phyloP scores from a whole-genome alignment of 352 stramenopile genomes.

The Thalassiosira hispida region DNA sequence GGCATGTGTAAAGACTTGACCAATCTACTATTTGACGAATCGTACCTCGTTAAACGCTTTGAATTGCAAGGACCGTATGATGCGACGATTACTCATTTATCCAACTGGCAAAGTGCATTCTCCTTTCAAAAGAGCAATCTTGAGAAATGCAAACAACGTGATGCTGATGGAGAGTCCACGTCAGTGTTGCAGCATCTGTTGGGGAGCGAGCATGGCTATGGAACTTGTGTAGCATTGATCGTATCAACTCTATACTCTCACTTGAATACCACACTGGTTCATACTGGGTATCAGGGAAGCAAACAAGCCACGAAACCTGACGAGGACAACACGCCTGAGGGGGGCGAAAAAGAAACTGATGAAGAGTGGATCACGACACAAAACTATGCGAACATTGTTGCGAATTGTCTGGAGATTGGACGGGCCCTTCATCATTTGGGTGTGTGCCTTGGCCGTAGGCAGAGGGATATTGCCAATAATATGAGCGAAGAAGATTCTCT shows the following conservation, averaged over 20 bases:
- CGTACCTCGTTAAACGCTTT: constrained; percentile 49
- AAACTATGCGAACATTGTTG: constrained; percentile 60
- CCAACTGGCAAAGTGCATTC: constrained; percentile 49
- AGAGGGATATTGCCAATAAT: constrained; percentile 49
- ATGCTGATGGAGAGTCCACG: constrained; percentile 38
- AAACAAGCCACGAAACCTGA: constrained; percentile 13
- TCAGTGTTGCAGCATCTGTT: constrained; percentile 25
- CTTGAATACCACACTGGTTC: constrained; percentile 40
- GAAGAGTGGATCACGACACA: constrained; percentile 31
- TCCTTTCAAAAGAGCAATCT: constrained; percentile 40
- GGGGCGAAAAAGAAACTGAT: constrained; percentile 5
- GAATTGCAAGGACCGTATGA: constrained; percentile 64
- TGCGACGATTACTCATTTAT: constrained; percentile 58
- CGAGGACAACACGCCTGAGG: constrained; percentile 4
- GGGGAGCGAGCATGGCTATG: constrained; percentile 4
- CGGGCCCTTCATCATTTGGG: constrained; percentile 67
- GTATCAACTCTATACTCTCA: constrained; percentile 42
- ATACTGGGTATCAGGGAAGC: constrained; percentile 40
- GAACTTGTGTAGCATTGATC: constrained; percentile 26
- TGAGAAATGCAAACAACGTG: constrained; percentile 17
- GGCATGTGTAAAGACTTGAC: constrained; percentile 45
- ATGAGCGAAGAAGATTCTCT: background rate
- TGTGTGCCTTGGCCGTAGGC: constrained; percentile 56
- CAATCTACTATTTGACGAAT: constrained; percentile 41
- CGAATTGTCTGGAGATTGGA: constrained; percentile 68